phyloP scores from a whole-genome alignment of 352 stramenopile species.

The Globisporangium sylvaticum region DNA sequence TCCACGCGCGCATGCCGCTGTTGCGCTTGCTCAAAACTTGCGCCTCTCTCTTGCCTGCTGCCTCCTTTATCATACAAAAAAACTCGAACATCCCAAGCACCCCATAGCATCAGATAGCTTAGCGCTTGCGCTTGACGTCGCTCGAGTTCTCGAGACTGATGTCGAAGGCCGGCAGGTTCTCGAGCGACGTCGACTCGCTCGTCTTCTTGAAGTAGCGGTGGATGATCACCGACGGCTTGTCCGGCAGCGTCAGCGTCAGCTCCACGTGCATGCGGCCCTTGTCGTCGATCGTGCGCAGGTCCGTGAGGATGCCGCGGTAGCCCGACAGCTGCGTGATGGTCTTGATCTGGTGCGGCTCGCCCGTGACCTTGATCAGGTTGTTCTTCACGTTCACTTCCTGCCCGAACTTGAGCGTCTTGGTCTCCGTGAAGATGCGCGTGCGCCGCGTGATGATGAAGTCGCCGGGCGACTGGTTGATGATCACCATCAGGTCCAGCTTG shows the following conservation, averaged over 20 bases:
- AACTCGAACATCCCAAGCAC: background rate
- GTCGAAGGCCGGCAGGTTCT: conserved; percentile 86
- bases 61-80: background rate
- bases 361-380: conserved; percentile 84
- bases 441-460: conserved; percentile 86
- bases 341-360: conserved; percentile 64
- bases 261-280: conserved; percentile 80
- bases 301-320: conserved; percentile 71
- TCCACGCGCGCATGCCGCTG: too few relatives aligned
- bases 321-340: conserved; percentile 80
- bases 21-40: background rate
- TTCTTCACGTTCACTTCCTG: conserved; percentile 87
- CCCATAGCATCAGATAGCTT: conserved; percentile 9
- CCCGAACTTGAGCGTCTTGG: conserved; percentile 83
- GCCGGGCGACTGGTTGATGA: conserved; percentile 79
- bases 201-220: conserved; percentile 86
- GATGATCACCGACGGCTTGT: conserved; percentile 75
- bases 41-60: background rate
- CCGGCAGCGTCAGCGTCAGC: conserved; percentile 68
- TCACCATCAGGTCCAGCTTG: conserved; percentile 87
- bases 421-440: conserved; percentile 89
- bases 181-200: conserved; percentile 82
- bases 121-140: conserved; percentile 86
- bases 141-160: conserved; percentile 77
- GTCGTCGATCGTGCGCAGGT: conserved; percentile 71